Evolutionary conservation across 345 rosid genomes (phyloP), one percentile per base, ranked within the genome.

Genomic region (Eucalyptus melliodora): DNA sequence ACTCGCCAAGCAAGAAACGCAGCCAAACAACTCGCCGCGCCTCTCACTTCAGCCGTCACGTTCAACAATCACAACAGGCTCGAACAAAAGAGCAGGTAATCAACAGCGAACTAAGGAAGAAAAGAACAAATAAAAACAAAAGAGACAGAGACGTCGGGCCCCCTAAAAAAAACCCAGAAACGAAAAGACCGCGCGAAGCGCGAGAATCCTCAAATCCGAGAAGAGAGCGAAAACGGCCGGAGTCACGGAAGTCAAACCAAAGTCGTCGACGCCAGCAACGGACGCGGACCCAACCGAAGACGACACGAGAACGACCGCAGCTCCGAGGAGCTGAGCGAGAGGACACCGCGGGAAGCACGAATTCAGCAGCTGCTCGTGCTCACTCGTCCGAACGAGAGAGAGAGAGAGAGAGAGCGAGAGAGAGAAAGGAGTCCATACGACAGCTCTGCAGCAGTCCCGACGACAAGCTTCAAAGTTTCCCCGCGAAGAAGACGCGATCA

Each of bases 111-210:
- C 44, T 21, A 34, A 34, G 24, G 44, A 34, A 34, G 82, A 72
- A 72, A 72, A 34, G 4, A 34, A 53, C 0, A 53, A 53, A 53
- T 1, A 1, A 53, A 53, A 4, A 72, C 26, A 9, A 34, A 69
- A 69, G 44, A 34, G 82, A 69, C 82, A 9, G 44, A 72, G 13
- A 72, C 82, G 3, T 37, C 7, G 44, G 44, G 13, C 11, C 44
- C 82, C 14, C 0, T 0, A 19, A 9, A 0, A 69, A 17, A 31
- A 72, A 34, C 26, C 44, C 82, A 34, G 82, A 34, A 72, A 72
- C 82, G 30, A 34, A 34, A 72, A 72, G 44, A 17, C 26, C 82
- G 44, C 23, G 6, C 0, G 11, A 34, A 34, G 44, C 21, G 4
- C 4, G 0, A 34, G 59, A 69, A 69, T 69, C 14, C 82, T 34